Conservation (phyloP, 2,329 filamentous ascomycete genomes). For the Paraconiothyrium sp. region DNA sequence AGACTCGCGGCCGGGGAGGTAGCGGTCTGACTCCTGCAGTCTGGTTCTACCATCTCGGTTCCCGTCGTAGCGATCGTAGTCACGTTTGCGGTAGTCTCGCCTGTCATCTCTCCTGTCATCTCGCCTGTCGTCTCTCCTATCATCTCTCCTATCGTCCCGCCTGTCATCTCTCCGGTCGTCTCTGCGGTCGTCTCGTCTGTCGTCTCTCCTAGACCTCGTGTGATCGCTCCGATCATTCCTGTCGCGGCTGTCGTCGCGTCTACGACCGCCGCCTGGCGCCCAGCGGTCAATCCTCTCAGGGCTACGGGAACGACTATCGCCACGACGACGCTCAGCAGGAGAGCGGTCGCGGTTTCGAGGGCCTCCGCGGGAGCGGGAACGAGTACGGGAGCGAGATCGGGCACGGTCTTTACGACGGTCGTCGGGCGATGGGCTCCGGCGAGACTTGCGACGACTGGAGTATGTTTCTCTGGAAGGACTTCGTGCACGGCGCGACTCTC, state of each 20-base stretch:
- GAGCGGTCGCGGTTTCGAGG: slow-evolving; percentile 31
- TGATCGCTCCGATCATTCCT: slow-evolving; percentile 14
- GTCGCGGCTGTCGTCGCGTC: slow-evolving; percentile 30
- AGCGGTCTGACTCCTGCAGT: slow-evolving; percentile 44
- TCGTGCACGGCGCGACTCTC: slow-evolving; percentile 30
- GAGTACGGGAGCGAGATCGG: slow-evolving; percentile 29
- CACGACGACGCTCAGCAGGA: slow-evolving; percentile 29
- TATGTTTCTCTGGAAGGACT: slow-evolving; percentile 44
- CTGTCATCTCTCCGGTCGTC: no score
- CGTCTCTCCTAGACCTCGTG: slow-evolving; percentile 15
- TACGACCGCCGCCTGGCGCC: slow-evolving; percentile 34
- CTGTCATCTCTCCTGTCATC: slow-evolving; percentile 17
- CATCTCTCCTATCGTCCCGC: slow-evolving; percentile 6
- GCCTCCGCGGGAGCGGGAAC: slow-evolving; percentile 30
- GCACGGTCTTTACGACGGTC: slow-evolving; percentile 34
- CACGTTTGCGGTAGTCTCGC: slow-evolving; percentile 50
- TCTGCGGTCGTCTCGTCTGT: slow-evolving; percentile 45
- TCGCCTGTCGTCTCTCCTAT: slow-evolving; percentile 30
- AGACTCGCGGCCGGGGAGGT: slow-evolving; percentile 34
- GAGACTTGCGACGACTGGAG: slow-evolving; percentile 39
- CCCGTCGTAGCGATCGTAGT: slow-evolving; percentile 51
- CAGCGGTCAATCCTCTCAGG: slow-evolving; percentile 52
- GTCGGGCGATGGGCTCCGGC: slow-evolving; percentile 39
- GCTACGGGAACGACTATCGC: slow-evolving; percentile 37
- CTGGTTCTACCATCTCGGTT: slow-evolving; percentile 33